Evolutionary conservation across 331 rosid species (phyloP).

Genomic region (Pyracantha coccinea): DNA sequence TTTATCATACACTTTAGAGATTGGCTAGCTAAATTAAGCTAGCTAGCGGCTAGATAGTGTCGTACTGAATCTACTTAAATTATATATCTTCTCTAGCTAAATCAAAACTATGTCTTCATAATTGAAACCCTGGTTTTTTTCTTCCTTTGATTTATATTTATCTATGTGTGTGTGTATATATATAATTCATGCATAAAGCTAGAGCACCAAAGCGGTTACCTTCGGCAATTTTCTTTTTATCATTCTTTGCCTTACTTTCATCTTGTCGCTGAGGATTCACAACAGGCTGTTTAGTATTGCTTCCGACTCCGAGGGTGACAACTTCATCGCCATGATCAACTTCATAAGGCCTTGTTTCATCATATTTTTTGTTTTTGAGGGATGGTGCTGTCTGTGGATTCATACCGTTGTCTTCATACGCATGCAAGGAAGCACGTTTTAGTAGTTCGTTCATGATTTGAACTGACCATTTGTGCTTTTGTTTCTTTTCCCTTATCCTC

Average conservation of each 20-base stretch:
- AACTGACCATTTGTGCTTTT: slow-evolving; percentile 38
- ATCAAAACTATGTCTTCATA: too few species aligned
- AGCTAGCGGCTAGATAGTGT: too few species aligned
- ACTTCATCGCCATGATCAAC: not conserved
- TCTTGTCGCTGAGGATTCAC: not conserved
- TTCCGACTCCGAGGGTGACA: not conserved
- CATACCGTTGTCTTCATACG: slow-evolving; percentile 26
- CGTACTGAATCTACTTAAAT: too few species aligned
- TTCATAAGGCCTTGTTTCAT: slow-evolving; percentile 17
- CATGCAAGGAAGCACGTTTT: not conserved
- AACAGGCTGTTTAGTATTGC: not conserved
- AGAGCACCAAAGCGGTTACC: not conserved
- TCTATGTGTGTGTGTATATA: too few species aligned
- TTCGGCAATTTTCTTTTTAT: not conserved
- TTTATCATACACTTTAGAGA: not conserved
- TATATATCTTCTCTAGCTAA: too few species aligned
- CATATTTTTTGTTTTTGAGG: not conserved
- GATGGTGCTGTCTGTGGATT: not conserved
- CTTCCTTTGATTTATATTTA: too few species aligned
- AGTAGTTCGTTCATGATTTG: slow-evolving; percentile 38
- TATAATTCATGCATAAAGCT: not conserved
- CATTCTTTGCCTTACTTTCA: not conserved
- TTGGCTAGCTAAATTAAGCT: not conserved
- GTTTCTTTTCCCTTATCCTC: slow-evolving; percentile 25
- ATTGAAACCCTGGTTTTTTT: too few species aligned